Conservation (phyloP, 768 basidiomycete species). For the Mycena pura region DNA sequence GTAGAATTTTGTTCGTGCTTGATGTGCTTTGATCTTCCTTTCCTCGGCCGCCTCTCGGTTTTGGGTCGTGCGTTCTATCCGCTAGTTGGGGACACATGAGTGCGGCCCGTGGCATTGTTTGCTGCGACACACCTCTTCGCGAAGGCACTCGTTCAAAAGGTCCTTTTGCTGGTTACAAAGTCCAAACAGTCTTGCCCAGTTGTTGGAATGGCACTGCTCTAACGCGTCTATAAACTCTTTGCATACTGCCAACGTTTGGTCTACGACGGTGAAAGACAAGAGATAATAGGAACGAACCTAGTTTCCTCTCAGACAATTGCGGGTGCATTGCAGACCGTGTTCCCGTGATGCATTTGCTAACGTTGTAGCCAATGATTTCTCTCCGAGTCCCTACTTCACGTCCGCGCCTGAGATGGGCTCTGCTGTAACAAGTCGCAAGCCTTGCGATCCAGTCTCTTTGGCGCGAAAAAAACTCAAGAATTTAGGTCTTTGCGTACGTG, state of each 20-base stretch:
- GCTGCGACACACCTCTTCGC: conserved; percentile 63
- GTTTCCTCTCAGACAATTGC: conserved; percentile 71
- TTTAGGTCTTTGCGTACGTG: too few relatives aligned
- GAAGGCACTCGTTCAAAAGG: conserved; percentile 72
- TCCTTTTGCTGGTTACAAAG: conserved; percentile 74
- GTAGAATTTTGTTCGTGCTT: conserved; percentile 68
- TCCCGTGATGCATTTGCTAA: too few relatives aligned
- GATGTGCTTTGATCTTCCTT: conserved; percentile 60
- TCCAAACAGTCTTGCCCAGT: conserved; percentile 71
- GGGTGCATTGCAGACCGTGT: too few relatives aligned
- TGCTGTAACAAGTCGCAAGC: too few relatives aligned
- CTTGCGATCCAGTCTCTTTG: too few relatives aligned
- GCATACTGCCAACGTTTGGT: conserved; percentile 55
- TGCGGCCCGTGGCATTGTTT: background rate
- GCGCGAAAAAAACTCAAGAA: too few relatives aligned
- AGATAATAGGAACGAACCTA: conserved; percentile 51
- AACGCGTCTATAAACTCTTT: conserved; percentile 81
- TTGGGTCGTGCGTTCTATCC: conserved; percentile 59
- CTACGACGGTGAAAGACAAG: conserved; percentile 1
- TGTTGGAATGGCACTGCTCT: conserved; percentile 68
- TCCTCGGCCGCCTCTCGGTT: conserved; percentile 70
- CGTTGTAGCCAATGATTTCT: too few relatives aligned
- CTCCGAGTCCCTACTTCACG: too few relatives aligned
- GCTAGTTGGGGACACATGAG: conserved; percentile 44
- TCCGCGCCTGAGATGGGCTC: too few relatives aligned